Base-by-base conservation (phyloP, 1,139 yeast genomes). In the Saccharomyces hybrid region DNA sequence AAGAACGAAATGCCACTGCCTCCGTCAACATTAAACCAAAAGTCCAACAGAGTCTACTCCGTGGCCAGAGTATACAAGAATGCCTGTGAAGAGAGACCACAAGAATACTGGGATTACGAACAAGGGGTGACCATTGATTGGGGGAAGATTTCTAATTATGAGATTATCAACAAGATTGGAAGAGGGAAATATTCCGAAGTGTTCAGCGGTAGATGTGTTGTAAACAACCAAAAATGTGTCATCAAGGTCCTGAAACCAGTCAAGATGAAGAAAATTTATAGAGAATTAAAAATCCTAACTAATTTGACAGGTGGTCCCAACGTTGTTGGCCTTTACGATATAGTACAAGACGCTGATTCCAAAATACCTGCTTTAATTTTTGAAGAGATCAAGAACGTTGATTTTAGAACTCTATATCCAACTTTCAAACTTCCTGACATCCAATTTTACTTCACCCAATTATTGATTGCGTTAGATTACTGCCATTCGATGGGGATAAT, bases 401-500 rank as follows among this genome's bases (percentile, higher is more conserved):
- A 86, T 66, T 86, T 85, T 68, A 76, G 91, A 61, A 78, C 81
- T 8, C 74, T 86, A 57, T 86, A 85, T 68, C 88, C 91, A 44
- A 79, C 80, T 53, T 82, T 86, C 60, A 75, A 82, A 23, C 76
- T 81, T 53, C 66, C 73, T 41, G 93, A 86, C 64, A 80, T 85
- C 56, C 84, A 85, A 66, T 84, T 76, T 70, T 86, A 86, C 67
- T 82, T 85, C 75, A 81, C 79, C 54, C 85, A 85, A 68, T 73
- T 86, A 55, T 75, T 86, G 59, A 79, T 79, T 58, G 95, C 93
- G 8, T 74, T 86, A 62, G 88, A 86, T 68, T 86, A 79, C 68
- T 82, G 85, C 51, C 95, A 86, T 71, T 83, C 89, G 2, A 84
- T 84, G 86, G 95, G 95, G 25, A 85, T 86, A 54, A 84, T 86